These are phyloP conservation scores for Xylaria scruposa DNA, from an alignment of 495 filamentous ascomycete genomes.

Conservation along the genomic window DNA sequence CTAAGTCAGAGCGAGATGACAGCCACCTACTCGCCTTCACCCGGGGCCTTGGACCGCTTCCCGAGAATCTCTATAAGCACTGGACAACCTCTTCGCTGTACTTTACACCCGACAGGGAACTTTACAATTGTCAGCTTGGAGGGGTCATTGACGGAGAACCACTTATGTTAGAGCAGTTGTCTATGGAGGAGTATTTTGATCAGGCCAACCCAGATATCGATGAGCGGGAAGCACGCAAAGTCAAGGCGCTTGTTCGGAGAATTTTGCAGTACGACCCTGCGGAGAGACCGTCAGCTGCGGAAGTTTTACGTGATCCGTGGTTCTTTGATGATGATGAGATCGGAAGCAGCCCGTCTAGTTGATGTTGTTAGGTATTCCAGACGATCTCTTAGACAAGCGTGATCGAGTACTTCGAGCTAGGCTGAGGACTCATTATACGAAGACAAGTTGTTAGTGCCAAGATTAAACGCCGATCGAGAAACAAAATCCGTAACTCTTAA, in stretches of 20 bases:
- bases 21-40: conserved; percentile 14
- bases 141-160: conserved; percentile 23
- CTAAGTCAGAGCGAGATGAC: not conserved
- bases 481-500: no score
- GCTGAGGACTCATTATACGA: no score
- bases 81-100: conserved; percentile 42
- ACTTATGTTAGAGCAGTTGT: conserved; percentile 26
- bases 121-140: conserved; percentile 39
- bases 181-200: conserved; percentile 44
- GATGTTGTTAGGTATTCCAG: no score
- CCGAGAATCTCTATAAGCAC: conserved; percentile 36
- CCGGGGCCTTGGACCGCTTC: conserved; percentile 29
- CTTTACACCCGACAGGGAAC: conserved; percentile 40
- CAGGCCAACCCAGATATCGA: conserved; percentile 32
- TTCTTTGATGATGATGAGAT: conserved; percentile 25
- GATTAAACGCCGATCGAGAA: not conserved
- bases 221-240: conserved; percentile 36
- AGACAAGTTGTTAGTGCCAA: no score
- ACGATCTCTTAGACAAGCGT: no score
- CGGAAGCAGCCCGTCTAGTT: no score
- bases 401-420: no score
- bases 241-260: conserved; percentile 43
- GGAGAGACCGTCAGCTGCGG: conserved; percentile 39
- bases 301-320: conserved; percentile 43
- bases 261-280: conserved; percentile 46